Conservation (phyloP, 208 protist genomes). For the Acanthamoeba castellanii region DNA sequence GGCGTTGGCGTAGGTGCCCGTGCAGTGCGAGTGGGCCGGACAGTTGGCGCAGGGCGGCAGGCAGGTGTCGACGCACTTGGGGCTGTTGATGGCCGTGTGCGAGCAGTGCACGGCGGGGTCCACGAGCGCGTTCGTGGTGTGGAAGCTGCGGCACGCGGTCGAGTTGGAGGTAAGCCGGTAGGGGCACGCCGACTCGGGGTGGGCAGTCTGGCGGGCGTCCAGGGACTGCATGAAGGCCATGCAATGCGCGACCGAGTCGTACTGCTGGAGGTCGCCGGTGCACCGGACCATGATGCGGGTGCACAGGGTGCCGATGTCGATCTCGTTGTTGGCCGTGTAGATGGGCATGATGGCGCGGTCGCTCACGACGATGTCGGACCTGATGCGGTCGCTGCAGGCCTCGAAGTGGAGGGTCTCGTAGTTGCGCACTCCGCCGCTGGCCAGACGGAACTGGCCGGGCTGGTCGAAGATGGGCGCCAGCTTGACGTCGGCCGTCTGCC, state of each 20-base stretch:
- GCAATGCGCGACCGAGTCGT: not conserved
- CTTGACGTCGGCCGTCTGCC: not conserved
- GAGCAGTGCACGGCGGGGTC: conserved; percentile 45
- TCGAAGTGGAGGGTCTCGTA: not conserved
- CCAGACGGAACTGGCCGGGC: not conserved
- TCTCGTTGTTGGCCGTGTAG: not conserved
- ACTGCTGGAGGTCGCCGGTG: not conserved
- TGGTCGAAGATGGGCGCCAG: not conserved
- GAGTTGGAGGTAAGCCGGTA: conserved; percentile 22
- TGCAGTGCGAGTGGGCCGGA: not conserved
- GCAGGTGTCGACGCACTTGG: conserved; percentile 10
- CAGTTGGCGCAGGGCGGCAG: not conserved
- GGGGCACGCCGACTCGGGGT: not conserved
- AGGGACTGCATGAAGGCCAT: not conserved
- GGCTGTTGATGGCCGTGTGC: not conserved
- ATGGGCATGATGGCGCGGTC: not conserved
- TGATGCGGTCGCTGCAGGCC: not conserved
- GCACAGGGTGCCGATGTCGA: not conserved
- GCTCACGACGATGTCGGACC: not conserved
- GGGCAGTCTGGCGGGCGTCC: not conserved
- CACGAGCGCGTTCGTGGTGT: not conserved
- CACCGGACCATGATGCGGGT: not conserved
- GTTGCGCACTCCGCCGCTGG: not conserved
- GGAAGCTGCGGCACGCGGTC: conserved; percentile 17
- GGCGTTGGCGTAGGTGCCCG: not conserved